Evolutionary conservation across 805 yeast genomes (phyloP), one percentile per base, ranked within the genome.

Genomic region (Metschnikowia sp.): DNA sequence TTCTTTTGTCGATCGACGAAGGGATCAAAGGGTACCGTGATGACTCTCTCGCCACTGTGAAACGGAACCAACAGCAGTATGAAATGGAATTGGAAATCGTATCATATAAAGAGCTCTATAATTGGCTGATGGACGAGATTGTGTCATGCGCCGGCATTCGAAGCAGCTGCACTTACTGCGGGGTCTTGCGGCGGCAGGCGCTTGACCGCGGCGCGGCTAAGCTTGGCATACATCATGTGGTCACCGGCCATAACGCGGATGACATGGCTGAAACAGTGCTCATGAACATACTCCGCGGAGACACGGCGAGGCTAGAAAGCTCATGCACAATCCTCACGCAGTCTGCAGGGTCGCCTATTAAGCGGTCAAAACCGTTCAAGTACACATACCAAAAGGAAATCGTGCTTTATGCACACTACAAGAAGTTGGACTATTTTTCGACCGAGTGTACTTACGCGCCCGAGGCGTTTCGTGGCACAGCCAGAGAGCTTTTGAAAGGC

Each of bases 401-500:
- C 56, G 99, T 94, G 19, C 75, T 94, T 13, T 94, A 94, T 68
- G 99, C 99, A 1, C 99, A 94, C 62, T 94, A 90, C 70, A 91
- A 88, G 66, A 87, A 90, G 60, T 74, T 94, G 43, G 99, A 94
- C 68, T 94, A 94, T 63, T 94, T 94, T 64, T 87, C 96, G 9
- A 94, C 99, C 0, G 99, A 94, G 61, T 94, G 99, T 64, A 85
- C 97, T 0, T 94, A 94, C 69, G 96, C 99, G 0, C 98, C 99
- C 2, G 99, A 94, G 64, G 98, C 99, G 0, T 94, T 94, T 61
- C 75, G 99, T 55, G 99, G 99, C 15, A 94, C 98, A 0, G 97
- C 99, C 0, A 78, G 99, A 61, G 89, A 90, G 49, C 73, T 94
- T 28, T 82, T 94, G 75, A 94, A 94, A 67, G 87, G 89, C 54